These are phyloP conservation scores for Monosporozyma yasuniensis DNA, from an alignment of 805 yeast species.

Conservation along the genomic window DNA sequence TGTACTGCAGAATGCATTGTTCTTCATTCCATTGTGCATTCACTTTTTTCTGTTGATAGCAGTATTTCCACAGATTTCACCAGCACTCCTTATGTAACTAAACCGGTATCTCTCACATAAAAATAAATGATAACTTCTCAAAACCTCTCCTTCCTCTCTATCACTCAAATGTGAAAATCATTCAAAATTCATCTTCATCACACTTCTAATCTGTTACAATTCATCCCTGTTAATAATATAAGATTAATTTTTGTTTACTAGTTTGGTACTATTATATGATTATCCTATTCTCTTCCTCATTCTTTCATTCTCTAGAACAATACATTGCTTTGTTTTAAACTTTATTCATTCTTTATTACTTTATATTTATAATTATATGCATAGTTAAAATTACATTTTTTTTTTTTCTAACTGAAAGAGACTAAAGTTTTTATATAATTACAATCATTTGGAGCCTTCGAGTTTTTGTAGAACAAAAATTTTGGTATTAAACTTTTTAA, in stretches of 20 bases:
- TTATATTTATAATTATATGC: neutral
- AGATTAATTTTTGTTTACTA: neutral
- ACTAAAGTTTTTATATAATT: neutral
- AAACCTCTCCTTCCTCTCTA: no score
- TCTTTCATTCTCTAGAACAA: neutral
- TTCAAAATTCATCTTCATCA: no score
- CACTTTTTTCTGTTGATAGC: no score
- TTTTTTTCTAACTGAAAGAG: neutral
- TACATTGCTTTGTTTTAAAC: neutral
- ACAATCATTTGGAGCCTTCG: neutral
- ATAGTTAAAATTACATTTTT: neutral
- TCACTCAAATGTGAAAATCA: no score
- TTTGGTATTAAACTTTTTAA: no score
- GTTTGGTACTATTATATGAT: neutral
- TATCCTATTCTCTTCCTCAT: neutral
- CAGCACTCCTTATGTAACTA: no score
- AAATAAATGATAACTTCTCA: no score
- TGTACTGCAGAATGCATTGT: neutral
- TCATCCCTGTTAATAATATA: neutral
- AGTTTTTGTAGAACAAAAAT: neutral
- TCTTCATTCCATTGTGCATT: neutral
- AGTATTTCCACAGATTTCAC: neutral
- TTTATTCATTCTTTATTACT: neutral
- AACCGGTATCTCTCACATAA: no score
- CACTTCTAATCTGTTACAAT: neutral